Evolutionary conservation across 495 filamentous ascomycete genomes (phyloP).

Genomic region (Penicillium lividum): DNA sequence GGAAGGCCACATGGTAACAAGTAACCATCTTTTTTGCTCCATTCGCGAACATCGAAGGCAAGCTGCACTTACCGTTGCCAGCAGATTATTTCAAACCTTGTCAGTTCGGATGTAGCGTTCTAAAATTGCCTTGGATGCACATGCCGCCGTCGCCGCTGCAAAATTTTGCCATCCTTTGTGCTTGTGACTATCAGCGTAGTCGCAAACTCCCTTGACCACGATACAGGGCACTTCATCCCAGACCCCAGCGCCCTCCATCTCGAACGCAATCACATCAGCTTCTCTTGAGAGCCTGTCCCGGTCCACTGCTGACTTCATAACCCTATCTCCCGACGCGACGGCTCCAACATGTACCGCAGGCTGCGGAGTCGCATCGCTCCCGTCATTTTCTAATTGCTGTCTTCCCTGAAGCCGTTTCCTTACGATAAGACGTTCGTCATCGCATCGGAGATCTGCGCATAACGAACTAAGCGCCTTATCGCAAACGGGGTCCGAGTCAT

Average conservation of each 20-base stretch:
- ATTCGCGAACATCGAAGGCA: too few relatives aligned
- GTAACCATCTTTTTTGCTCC: too few relatives aligned
- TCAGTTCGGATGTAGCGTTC: too few relatives aligned
- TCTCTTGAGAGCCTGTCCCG: slow-evolving; percentile 22
- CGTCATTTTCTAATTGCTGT: too few relatives aligned
- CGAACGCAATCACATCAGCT: slow-evolving; percentile 37
- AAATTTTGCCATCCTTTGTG: slow-evolving; percentile 10
- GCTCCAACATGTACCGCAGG: slow-evolving; percentile 23
- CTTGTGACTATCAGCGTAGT: slow-evolving; percentile 16
- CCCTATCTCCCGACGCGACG: slow-evolving; percentile 31
- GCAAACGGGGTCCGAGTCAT: neutral
- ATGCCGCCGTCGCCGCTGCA: slow-evolving; percentile 1
- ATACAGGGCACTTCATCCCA: slow-evolving; percentile 9
- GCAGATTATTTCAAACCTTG: too few relatives aligned
- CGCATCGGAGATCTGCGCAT: neutral
- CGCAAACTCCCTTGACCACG: slow-evolving; percentile 12
- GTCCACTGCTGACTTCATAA: slow-evolving; percentile 32
- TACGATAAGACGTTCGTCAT: neutral
- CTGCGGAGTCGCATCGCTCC: neutral
- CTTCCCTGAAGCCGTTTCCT: neutral
- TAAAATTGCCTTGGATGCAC: neutral
- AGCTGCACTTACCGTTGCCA: too few relatives aligned
- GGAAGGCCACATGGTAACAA: too few relatives aligned
- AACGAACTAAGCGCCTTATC: neutral
- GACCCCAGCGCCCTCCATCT: slow-evolving; percentile 35